Conservation (phyloP, 139 green algal genomes). For the Chlorella sp. region DNA sequence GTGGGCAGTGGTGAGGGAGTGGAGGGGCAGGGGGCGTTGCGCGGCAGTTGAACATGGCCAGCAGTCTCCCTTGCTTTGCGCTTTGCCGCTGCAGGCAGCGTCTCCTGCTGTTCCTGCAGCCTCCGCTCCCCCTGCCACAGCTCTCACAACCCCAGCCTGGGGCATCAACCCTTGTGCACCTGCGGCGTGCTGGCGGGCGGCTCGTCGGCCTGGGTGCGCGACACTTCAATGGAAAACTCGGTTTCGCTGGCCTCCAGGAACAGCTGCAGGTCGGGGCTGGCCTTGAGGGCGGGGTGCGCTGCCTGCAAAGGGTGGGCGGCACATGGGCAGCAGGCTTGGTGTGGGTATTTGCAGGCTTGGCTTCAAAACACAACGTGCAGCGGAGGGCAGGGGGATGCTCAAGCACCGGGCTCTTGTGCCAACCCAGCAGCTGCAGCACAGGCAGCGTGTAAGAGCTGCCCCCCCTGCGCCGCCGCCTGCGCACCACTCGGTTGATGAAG, state of each 20-base stretch:
- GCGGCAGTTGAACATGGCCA: no score
- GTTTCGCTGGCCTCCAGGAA: slow-evolving; percentile 91
- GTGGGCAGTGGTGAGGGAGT: not conserved
- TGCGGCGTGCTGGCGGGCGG: not conserved
- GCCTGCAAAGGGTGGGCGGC: slow-evolving; percentile 30
- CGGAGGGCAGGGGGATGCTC: not conserved
- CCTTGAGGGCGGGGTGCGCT: slow-evolving; percentile 78
- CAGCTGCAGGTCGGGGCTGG: slow-evolving; percentile 74
- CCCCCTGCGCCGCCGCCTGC: not conserved
- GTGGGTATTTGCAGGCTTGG: no score
- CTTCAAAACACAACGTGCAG: not conserved
- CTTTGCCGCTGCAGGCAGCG: no score
- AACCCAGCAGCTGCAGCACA: not conserved
- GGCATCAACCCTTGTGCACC: not conserved
- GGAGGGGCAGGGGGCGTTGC: no score
- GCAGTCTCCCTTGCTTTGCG: no score
- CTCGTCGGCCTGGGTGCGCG: slow-evolving; percentile 46
- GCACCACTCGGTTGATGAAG: slow-evolving; percentile 84
- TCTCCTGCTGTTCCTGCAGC: no score
- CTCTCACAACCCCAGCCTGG: no score
- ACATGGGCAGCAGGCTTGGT: not conserved
- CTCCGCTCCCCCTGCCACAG: no score
- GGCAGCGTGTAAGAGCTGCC: no score
- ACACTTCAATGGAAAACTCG: slow-evolving; percentile 81
- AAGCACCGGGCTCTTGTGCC: no score